Conservation (phyloP, 2,329 filamentous ascomycete genomes). For the Volutella citrinella region DNA sequence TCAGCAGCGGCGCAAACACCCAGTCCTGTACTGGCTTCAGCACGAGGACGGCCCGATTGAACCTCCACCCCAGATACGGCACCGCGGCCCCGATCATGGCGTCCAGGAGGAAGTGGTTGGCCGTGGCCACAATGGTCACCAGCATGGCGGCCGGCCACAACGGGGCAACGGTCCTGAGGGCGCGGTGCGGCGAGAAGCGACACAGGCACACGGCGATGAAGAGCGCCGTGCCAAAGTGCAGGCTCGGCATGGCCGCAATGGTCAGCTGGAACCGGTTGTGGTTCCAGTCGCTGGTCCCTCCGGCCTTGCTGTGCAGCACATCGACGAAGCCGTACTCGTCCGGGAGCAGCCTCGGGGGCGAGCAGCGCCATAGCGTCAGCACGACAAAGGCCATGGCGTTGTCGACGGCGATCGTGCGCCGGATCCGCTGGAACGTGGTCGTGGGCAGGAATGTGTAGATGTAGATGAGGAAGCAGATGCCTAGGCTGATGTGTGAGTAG, state of each 20-base stretch:
- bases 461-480: conserved; percentile 45
- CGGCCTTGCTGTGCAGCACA: conserved; percentile 34
- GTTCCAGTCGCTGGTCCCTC: conserved; percentile 35
- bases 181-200: conserved; percentile 38
- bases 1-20: conserved; percentile 22
- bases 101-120: conserved; percentile 38
- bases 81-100: conserved; percentile 33
- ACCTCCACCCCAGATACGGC: conserved; percentile 33
- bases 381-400: conserved; percentile 48
- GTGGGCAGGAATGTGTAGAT: conserved; percentile 43
- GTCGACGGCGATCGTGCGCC: conserved; percentile 45
- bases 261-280: conserved; percentile 45
- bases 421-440: conserved; percentile 37
- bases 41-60: conserved; percentile 22
- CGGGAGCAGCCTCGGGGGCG: conserved; percentile 46
- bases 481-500: conserved; percentile 44
- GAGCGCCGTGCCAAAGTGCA: conserved; percentile 43
- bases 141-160: conserved; percentile 43
- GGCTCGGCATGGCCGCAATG: conserved; percentile 47
- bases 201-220: conserved; percentile 33
- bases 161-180: conserved; percentile 33
- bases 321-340: conserved; percentile 45
- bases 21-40: conserved; percentile 28
- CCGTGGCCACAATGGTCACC: conserved; percentile 38
- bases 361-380: conserved; percentile 45